Percentiles rank a stretch among this genome's conserved stretches.
Conservation (phyloP, 78 protist species). For the Dictyostelium capitatum region DNA sequence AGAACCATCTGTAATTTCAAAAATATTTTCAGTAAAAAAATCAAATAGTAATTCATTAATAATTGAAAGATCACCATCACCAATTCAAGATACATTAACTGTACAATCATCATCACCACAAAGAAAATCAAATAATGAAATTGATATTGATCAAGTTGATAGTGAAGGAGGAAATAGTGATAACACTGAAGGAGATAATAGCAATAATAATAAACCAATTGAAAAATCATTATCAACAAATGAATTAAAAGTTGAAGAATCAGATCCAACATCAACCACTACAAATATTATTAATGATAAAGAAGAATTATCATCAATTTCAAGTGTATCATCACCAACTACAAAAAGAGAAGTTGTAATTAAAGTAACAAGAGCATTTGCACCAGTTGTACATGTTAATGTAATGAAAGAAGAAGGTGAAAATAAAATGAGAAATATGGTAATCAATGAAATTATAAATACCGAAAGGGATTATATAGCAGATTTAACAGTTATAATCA, state of each 20-base stretch:
- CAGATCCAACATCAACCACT: not conserved
- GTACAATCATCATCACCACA: not conserved
- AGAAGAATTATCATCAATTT: conserved; percentile 6
- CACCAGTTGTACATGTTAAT: conserved; percentile 68
- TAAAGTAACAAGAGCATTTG: conserved; percentile 72
- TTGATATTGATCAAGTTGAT: not conserved
- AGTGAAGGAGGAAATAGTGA: not conserved
- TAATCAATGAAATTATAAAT: conserved; percentile 67
- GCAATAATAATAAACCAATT: not conserved
- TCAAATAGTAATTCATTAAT: conserved; percentile 22
- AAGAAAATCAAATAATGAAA: not conserved
- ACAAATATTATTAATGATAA: not conserved
- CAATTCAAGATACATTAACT: not conserved
- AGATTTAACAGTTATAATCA: conserved; percentile 41
- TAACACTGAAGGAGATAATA: not conserved
- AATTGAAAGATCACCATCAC: conserved; percentile 28
- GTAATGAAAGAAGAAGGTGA: conserved; percentile 64
- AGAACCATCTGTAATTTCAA: conserved; percentile 13
- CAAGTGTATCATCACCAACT: conserved; percentile 3
- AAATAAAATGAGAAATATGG: conserved; percentile 66
- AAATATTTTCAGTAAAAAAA: conserved; percentile 25
- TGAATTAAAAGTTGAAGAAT: not conserved
- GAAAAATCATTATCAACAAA: not conserved
- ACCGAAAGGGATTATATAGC: conserved; percentile 72
- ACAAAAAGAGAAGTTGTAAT: conserved; percentile 63